phyloP scores from a whole-genome alignment of 306 rosid genomes.

The Quercus agrifolia region DNA sequence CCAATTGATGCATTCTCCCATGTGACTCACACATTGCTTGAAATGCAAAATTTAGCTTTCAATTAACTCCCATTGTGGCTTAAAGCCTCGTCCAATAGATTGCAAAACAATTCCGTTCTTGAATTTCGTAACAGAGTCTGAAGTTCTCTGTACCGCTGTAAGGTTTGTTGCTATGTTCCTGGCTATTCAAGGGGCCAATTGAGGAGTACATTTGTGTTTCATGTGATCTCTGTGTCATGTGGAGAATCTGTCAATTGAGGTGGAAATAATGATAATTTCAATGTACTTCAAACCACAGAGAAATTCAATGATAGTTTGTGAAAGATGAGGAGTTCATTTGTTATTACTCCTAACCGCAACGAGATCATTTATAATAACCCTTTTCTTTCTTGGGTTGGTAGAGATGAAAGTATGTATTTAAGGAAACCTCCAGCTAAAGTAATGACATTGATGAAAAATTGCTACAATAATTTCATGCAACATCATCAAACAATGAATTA shows the following conservation, averaged over 20 bases:
- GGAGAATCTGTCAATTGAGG: not conserved
- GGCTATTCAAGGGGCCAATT: too few species aligned
- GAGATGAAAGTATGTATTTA: not conserved
- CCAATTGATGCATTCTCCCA: not conserved
- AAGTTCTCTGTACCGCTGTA: too few species aligned
- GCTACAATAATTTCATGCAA: constrained; percentile 7
- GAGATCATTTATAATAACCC: not conserved
- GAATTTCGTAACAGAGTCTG: not conserved
- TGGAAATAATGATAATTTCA: not conserved
- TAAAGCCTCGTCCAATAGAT: not conserved
- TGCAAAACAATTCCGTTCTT: not conserved
- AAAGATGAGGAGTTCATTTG: not conserved
- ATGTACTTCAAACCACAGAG: not conserved
- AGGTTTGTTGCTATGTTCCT: too few species aligned
- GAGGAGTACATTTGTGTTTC: not conserved
- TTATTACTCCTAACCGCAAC: not conserved
- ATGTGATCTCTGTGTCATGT: not conserved
- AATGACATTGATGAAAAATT: constrained; percentile 8
- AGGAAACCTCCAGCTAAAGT: not conserved
- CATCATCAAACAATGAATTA: constrained; percentile 23
- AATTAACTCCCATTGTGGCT: not conserved
- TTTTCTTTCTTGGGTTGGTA: not conserved
- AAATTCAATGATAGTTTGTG: not conserved
- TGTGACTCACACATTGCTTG: not conserved
- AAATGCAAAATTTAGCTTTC: not conserved